These are phyloP conservation scores for Sarcodon aspratus DNA, from an alignment of 768 basidiomycete genomes.

Conservation along the genomic window DNA sequence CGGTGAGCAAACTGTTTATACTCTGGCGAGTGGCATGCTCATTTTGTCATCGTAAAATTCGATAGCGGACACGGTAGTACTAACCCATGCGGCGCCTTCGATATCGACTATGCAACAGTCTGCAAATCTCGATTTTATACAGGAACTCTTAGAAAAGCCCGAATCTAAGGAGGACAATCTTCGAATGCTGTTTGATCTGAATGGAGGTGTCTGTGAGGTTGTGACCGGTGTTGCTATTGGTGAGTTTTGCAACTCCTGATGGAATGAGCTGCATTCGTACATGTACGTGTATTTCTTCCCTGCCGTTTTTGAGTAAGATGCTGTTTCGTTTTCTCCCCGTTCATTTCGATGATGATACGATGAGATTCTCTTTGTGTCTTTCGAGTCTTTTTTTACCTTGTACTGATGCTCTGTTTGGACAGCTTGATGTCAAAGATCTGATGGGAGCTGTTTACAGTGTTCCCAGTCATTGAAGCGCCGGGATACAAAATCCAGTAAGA, in stretches of 20 bases:
- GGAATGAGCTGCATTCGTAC: too few relatives aligned
- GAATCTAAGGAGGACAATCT: conserved; percentile 65
- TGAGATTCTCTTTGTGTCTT: neutral
- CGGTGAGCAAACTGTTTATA: neutral
- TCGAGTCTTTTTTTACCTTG: neutral
- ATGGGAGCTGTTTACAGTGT: conserved; percentile 30
- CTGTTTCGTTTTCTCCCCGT: neutral
- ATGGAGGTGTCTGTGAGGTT: conserved; percentile 81
- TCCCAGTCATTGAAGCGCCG: conserved; percentile 63
- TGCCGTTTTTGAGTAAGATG: neutral
- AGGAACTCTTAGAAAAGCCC: conserved; percentile 89
- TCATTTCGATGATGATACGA: neutral
- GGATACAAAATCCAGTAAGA: conserved; percentile 62
- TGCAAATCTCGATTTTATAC: conserved; percentile 35
- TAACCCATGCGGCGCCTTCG: conserved; percentile 60
- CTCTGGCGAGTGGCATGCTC: conserved; percentile 5
- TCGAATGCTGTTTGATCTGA: conserved; percentile 80
- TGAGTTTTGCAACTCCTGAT: conserved; percentile 21
- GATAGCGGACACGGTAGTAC: conserved; percentile 90
- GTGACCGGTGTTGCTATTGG: conserved; percentile 85
- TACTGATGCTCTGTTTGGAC: too few relatives aligned
- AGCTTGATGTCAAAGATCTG: too few relatives aligned
- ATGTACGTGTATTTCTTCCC: neutral
- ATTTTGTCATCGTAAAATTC: neutral
- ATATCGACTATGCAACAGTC: conserved; percentile 46